Conservation (phyloP, 163 green algal genomes). For the Chloromonas sp. region DNA sequence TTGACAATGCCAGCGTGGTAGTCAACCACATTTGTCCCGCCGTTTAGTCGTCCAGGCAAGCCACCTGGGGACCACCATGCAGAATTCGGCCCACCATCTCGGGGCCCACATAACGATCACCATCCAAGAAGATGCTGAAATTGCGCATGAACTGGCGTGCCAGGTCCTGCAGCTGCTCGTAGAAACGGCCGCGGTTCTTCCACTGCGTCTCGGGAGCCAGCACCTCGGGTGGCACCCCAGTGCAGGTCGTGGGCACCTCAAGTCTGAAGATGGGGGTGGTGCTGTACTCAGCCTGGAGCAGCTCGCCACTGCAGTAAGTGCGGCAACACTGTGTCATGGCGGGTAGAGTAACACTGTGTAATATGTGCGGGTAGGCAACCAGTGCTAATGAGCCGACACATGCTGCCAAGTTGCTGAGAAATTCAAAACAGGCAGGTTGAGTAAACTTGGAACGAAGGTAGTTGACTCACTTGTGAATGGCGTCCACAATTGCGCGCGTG, state of each 20-base stretch:
- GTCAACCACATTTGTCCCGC: no score
- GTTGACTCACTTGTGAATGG: slow-evolving; percentile 68
- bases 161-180: slow-evolving; percentile 56
- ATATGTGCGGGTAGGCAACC: no score
- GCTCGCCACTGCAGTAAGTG: slow-evolving; percentile 52
- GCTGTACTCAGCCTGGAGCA: slow-evolving; percentile 53
- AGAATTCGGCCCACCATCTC: slow-evolving; percentile 45
- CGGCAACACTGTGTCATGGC: neutral
- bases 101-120: slow-evolving; percentile 32
- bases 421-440: no score
- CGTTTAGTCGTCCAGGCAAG: neutral
- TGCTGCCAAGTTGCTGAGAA: no score
- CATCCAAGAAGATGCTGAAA: neutral
- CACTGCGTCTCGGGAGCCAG: slow-evolving; percentile 65
- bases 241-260: slow-evolving; percentile 14
- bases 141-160: slow-evolving; percentile 47
- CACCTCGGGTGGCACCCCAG: slow-evolving; percentile 65
- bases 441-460: no score
- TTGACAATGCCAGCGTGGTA: no score
- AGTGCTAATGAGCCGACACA: no score
- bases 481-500: slow-evolving; percentile 93
- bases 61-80: slow-evolving; percentile 24
- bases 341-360: neutral
- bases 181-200: slow-evolving; percentile 61
- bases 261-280: slow-evolving; percentile 80